Conservation (phyloP, 768 basidiomycete species). For the Kondoa malvinella region DNA sequence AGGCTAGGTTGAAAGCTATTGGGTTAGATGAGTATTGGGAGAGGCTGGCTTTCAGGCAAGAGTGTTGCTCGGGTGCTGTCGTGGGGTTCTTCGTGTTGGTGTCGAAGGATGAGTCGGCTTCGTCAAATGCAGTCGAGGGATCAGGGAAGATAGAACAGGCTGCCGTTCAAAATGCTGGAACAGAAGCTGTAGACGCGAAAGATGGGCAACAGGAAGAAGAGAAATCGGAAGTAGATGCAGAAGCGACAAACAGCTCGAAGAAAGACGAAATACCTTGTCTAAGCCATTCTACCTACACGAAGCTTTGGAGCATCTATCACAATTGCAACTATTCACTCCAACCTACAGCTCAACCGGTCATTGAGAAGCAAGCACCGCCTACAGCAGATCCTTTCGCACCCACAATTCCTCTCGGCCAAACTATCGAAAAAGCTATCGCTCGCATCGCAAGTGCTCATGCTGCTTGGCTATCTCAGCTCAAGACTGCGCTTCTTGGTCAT, state of each 20-base stretch:
- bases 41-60: slow-evolving; percentile 87
- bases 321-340: slow-evolving; percentile 22
- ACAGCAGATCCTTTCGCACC: neutral
- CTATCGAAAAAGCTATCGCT: neutral
- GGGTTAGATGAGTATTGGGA: slow-evolving; percentile 80
- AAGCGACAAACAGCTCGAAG: neutral
- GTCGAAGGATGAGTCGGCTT: neutral
- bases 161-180: too few species aligned
- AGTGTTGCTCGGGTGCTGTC: slow-evolving; percentile 73
- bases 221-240: neutral
- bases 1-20: slow-evolving; percentile 12
- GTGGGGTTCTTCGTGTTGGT: slow-evolving; percentile 76
- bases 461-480: neutral
- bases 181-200: neutral
- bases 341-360: neutral
- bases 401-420: neutral
- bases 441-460: neutral
- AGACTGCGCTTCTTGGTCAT: neutral
- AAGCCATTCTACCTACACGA: slow-evolving; percentile 18
- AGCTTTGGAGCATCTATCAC: slow-evolving; percentile 25
- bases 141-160: too few species aligned
- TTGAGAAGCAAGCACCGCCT: neutral
- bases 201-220: neutral
- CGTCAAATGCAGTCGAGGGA: neutral
- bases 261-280: neutral